These are phyloP conservation scores for Astragalus glycyphyllos DNA, from an alignment of 306 rosid genomes.

Conservation along the genomic window DNA sequence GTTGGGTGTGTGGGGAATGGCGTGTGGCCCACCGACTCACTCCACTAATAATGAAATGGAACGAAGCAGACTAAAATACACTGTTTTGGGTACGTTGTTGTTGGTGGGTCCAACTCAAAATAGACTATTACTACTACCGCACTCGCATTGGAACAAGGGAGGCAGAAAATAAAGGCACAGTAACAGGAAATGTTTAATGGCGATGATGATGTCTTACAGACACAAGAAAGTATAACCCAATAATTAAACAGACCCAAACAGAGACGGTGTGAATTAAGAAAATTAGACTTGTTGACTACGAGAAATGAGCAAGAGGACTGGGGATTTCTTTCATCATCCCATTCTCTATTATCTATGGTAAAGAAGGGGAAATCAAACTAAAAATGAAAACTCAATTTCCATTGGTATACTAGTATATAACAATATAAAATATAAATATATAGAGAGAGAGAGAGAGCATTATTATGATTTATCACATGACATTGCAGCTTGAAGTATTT, in stretches of 20 bases:
- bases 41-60: slow-evolving; percentile 1
- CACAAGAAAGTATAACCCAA: background rate
- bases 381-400: no score
- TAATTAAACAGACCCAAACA: background rate
- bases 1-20: background rate
- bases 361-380: no score
- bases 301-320: slow-evolving; percentile 35
- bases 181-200: background rate
- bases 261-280: background rate
- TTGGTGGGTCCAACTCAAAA: slow-evolving; percentile 28
- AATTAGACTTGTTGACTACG: background rate
- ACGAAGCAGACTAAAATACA: background rate
- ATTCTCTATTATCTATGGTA: background rate
- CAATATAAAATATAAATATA: no score
- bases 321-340: background rate
- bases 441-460: no score
- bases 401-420: no score
- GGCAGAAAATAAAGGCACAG: background rate
- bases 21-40: slow-evolving; percentile 24
- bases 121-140: slow-evolving; percentile 38
- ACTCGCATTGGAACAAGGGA: background rate
- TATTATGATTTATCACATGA: slow-evolving; percentile 42
- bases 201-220: no score
- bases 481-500: slow-evolving; percentile 80
- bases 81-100: background rate